Base-by-base conservation (phyloP, 179 eudicot species). In the Monotropa hypopitys region DNA sequence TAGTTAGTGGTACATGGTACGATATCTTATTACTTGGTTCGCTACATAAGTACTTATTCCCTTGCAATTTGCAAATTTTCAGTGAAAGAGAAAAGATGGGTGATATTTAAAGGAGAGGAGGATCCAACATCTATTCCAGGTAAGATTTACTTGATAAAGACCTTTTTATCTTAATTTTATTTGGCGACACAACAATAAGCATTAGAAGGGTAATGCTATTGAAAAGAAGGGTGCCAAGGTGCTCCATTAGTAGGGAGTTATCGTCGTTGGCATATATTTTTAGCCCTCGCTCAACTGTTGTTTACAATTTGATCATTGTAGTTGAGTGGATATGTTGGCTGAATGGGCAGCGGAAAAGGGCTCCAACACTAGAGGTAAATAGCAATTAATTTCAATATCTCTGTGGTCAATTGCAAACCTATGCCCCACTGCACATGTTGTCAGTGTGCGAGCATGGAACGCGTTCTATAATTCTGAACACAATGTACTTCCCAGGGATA, bases 321-420 rank as follows among this genome's bases (percentile, higher is more conserved):
- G 99, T 95, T 86, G 99, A 95, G 86, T 95, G 99, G 99, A 93
- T 95, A 86, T 91, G 97, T 76, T 95, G 99, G 99, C 89, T 95
- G 66, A 95, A 95, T 79, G 99, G 99, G 76, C 99, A 95, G 83
- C 88, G 99, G 23, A 92, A 89, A 82, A 85, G 43, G 70, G 89
- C 99, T 80, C 99, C 99, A 43, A 90, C 99, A 15, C 85, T 87
- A 40, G 99, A 95, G 99, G 99, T 95, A 87, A 70, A 61, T 73
- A 28, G 62, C 51, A 70, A 76, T 56, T 53, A 28, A 20, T 76
- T 76, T 46, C n/a, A 26, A 6, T 43, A 43, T 16, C 13, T 40
- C 59, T 40, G 28, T 23, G 6, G 40, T 59, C 50, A 70, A 51
- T 68, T 40, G 10, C 50, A 18, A 23, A 15, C 50, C 47, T 13